Evolutionary conservation across 805 yeast species (phyloP).

Genomic region (Candida silvicultrix): DNA sequence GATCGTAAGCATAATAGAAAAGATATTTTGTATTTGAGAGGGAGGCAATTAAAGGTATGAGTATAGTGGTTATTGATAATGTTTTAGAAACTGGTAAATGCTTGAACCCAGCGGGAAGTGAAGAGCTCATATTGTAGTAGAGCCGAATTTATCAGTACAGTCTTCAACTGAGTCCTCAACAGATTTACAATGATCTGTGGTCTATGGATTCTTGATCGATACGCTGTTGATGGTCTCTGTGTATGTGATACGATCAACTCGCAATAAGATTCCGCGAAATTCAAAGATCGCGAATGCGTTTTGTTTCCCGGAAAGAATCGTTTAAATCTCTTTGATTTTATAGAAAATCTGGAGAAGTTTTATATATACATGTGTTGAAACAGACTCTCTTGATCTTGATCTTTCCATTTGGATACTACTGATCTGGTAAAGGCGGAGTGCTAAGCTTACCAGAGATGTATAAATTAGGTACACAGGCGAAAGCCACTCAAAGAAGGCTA

Average conservation of each 20-base stretch:
- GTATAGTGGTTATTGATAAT: constrained; percentile 16
- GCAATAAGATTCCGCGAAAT: background rate
- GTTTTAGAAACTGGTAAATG: constrained; percentile 29
- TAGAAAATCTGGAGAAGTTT: background rate
- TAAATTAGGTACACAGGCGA: constrained; percentile 22
- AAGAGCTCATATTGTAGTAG: constrained; percentile 17
- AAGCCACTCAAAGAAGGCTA: constrained; percentile 15
- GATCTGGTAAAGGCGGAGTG: too few relatives aligned
- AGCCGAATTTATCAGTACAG: too few relatives aligned
- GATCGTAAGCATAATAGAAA: constrained; percentile 25
- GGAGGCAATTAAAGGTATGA: constrained; percentile 27
- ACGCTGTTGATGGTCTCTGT: too few relatives aligned
- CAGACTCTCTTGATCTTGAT: too few relatives aligned
- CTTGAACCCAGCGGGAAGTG: constrained; percentile 31
- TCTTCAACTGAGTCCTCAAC: too few relatives aligned
- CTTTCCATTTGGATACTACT: too few relatives aligned
- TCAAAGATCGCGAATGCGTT: constrained; percentile 1
- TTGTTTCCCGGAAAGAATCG: background rate
- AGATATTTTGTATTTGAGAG: constrained; percentile 30
- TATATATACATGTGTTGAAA: too few relatives aligned
- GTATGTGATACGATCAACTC: too few relatives aligned
- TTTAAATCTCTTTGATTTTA: background rate
- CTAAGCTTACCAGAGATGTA: constrained; percentile 19
- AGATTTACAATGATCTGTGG: too few relatives aligned
- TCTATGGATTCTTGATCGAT: background rate